Base-by-base conservation (phyloP, 2,329 filamentous ascomycete species). In the Claviceps purpurea region DNA sequence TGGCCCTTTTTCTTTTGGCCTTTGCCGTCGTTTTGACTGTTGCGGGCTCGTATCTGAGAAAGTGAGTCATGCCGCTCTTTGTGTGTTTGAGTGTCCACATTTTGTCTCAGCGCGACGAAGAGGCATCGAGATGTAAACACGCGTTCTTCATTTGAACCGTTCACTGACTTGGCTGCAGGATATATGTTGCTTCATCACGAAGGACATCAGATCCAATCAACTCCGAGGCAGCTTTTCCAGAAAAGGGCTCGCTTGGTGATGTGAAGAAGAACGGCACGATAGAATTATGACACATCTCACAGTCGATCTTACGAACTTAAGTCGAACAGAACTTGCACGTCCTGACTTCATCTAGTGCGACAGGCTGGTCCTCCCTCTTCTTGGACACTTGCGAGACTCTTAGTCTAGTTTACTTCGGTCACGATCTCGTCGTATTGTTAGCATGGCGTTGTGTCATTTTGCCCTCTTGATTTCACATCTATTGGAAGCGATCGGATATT, bases 1-100 rank as follows among this genome's bases (percentile, higher is more conserved):
- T 57, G 45, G 58, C 58, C 13, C 22, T 57, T 2, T 54, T 56
- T 13, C 54, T 59, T 30, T 34, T 60, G 26, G 52, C 51, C 2
- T 46, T 56, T 41, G 55, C 54, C 14, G 46, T 61, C 22, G 52
- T 54, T 3, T 41, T 57, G 38, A 48, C 58, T 14, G 20, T 55
- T 26, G 50, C 54, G 5, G 59, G 52, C 37, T 54, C 56, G 24
- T 56, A 54, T 24, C 39, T 56, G 3, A 56, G 52, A 48, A 52
- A 51, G 59, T 60, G 20, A 47, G 57, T 58, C 2, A n/a, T 11
- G 4, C 11, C 22, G 34, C 16, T 42, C 13, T 11, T 42, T 6
- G 26, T 20, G 37, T 16, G 11, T 38, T 18, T 38, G 10, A n/a
- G 26, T 11, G 16, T 20, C 14, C n/a, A 8, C n/a, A n/a, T 37